A percentile compares a stretch with the other conserved stretches of the same genome.
Conservation (phyloP, 1,139 yeast genomes). For the Yamadazyma sp. region DNA sequence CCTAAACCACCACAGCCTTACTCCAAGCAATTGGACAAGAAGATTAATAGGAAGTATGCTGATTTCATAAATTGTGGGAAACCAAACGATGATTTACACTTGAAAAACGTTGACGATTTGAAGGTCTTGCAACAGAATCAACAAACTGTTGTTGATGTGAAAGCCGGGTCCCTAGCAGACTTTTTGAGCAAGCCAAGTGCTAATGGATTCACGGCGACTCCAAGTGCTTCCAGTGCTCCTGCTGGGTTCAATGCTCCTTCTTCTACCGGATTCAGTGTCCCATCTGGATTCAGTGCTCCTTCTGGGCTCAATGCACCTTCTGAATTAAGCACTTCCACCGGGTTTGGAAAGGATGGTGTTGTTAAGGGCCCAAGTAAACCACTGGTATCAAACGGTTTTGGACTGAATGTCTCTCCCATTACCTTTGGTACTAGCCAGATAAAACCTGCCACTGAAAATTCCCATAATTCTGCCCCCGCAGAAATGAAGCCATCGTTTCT, state of each 20-base stretch:
- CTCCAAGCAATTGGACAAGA: constrained; percentile 52
- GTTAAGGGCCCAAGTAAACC: background rate
- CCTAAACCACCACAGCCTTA: constrained; percentile 58
- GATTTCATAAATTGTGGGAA: constrained; percentile 40
- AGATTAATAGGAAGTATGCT: constrained; percentile 30
- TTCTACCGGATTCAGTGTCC: background rate
- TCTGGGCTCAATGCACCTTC: background rate
- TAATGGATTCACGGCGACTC: background rate
- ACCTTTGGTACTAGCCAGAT: too few relatives aligned
- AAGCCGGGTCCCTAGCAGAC: constrained; percentile 18
- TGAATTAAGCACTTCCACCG: too few relatives aligned
- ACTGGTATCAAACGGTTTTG: too few relatives aligned
- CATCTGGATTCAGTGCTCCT: background rate
- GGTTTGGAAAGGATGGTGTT: too few relatives aligned
- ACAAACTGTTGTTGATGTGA: constrained; percentile 6
- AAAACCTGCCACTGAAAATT: too few relatives aligned
- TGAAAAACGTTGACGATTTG: constrained; percentile 3
- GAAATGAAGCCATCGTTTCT: too few relatives aligned
- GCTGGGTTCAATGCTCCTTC: background rate
- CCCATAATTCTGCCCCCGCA: too few relatives aligned
- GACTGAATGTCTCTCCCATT: too few relatives aligned
- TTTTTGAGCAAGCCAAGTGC: constrained; percentile 10
- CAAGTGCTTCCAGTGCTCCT: background rate
- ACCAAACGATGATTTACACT: constrained; percentile 27
- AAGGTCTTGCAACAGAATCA: constrained; percentile 5